These are phyloP conservation scores for Porcisia deanei DNA, from an alignment of 208 protist genomes.

Conservation along the genomic window DNA sequence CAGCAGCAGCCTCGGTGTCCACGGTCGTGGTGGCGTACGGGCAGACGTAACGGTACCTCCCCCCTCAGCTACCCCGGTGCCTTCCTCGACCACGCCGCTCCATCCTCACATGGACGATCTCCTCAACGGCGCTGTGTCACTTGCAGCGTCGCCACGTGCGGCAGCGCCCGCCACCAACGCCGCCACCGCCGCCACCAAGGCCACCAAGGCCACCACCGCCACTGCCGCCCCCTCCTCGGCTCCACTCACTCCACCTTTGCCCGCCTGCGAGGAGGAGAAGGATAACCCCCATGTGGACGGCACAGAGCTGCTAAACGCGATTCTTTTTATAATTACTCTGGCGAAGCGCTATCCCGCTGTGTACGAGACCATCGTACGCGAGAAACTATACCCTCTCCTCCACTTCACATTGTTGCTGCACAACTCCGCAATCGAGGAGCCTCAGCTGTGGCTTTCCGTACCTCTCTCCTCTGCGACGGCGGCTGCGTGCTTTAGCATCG, in stretches of 20 bases:
- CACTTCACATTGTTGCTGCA: slow-evolving; percentile 34
- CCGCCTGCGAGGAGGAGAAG: slow-evolving; percentile 9
- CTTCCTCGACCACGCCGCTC: not conserved
- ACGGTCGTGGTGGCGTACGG: not conserved
- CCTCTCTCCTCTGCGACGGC: slow-evolving; percentile 21
- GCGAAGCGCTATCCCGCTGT: slow-evolving; percentile 33
- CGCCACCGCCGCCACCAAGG: not conserved
- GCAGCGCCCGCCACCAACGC: not conserved
- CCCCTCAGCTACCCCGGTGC: not conserved
- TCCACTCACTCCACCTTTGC: not conserved
- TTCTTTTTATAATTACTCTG: slow-evolving; percentile 51
- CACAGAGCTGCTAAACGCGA: slow-evolving; percentile 47
- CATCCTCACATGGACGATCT: not conserved
- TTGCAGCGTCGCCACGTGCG: not conserved
- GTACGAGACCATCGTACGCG: slow-evolving; percentile 43
- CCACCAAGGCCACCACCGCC: not conserved
- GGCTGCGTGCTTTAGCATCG: not conserved
- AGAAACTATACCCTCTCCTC: slow-evolving; percentile 55
- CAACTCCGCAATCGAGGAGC: slow-evolving; percentile 25
- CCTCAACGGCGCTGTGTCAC: not conserved
- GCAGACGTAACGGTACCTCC: not conserved
- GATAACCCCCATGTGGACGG: slow-evolving; percentile 26
- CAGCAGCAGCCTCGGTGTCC: not conserved
- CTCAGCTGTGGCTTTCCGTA: slow-evolving; percentile 17
- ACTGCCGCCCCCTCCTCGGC: not conserved